Evolutionary conservation across 176 grass and related monocot species (phyloP), one percentile per base, ranked within the genome.

Genomic region (Stipa capillata): DNA sequence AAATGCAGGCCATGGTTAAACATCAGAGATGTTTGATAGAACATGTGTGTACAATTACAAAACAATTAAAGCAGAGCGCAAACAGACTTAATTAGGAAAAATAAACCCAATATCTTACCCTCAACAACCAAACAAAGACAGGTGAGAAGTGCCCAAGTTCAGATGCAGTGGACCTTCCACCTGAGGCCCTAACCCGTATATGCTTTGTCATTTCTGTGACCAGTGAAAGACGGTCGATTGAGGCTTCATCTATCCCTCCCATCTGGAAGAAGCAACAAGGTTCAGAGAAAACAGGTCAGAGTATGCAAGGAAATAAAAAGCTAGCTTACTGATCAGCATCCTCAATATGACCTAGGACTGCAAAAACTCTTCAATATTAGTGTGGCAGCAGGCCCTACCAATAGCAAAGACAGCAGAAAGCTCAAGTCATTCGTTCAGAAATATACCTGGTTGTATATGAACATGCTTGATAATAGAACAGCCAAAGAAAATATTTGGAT

Each of bases 121-220:
- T 90, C 74, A 99, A 74, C 79, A 99, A 80, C 96, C 96, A 99
- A 61, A 95, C 81, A 91, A 99, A 99, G n/a, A 95, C 88, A 29
- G 96, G 96, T 79, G 96, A 91, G 82, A 99, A 99, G 59, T 99
- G 92, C 25, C 92, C 92, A 74, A 99, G 86, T 60, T 99, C 96
- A 84, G 92, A 93, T 70, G 81, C 87, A 55, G 86, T 87, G 17
- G 96, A 91, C 85, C 75, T 91, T 74, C 96, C 96, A 78, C 96
- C 92, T 76, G 96, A 93, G 8, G 92, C 90, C 71, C 92, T 91
- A 45, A 99, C 90, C 56, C 92, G 85, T 65, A 99, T 99, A 80
- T 99, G 96, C 74, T 99, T 99, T 76, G 96, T 99, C 96, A 99
- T 99, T 88, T 99, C 96, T 4, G 96, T 99, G 44, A 99, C 96